Percentiles rank a stretch among this genome's conserved stretches.
Conservation (phyloP, 768 basidiomycete species). For the Boletus rubescentipes region DNA sequence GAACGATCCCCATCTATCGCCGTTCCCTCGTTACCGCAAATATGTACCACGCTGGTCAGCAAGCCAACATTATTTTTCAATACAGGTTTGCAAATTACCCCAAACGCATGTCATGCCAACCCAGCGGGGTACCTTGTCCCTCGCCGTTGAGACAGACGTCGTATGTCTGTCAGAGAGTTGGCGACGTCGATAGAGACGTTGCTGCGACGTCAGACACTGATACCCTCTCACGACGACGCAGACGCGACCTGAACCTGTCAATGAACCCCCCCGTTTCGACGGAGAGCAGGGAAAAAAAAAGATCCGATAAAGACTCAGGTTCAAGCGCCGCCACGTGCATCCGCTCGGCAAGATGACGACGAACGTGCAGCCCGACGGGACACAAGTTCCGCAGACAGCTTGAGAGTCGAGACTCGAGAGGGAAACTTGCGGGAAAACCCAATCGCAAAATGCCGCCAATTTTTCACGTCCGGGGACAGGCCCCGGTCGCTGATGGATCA, state of each 20-base stretch:
- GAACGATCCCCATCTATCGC: not conserved
- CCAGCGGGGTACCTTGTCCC: not conserved
- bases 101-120: conserved; percentile 3
- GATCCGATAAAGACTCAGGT: no score
- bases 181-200: not conserved
- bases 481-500: not conserved
- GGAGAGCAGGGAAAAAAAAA: not conserved
- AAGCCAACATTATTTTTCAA: not conserved
- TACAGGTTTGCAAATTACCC: conserved; percentile 21
- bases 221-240: not conserved
- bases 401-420: no score
- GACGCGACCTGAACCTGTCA: not conserved
- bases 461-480: not conserved
- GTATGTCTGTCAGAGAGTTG: not conserved
- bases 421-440: not conserved
- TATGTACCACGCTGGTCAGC: not conserved
- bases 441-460: not conserved
- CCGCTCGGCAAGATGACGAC: not conserved
- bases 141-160: no score
- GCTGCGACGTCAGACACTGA: not conserved
- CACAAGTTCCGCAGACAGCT: not conserved
- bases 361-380: not conserved
- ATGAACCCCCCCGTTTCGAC: conserved; percentile 3
- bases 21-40: conserved; percentile 13
- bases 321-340: conserved; percentile 1